phyloP scores from a whole-genome alignment of 352 stramenopile genomes.

The Phytophthora nicotianae region DNA sequence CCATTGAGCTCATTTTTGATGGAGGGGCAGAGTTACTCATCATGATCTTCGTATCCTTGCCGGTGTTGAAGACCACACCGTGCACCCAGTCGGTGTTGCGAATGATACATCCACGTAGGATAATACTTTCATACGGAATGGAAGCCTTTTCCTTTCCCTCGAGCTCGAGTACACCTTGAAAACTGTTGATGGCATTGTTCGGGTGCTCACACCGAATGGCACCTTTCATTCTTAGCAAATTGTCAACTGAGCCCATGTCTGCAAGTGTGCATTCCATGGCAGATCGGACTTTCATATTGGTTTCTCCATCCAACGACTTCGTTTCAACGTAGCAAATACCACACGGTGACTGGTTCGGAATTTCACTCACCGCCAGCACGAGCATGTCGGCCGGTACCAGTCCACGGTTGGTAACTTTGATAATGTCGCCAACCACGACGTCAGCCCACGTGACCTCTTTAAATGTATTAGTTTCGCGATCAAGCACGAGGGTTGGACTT shows the following conservation, averaged over 20 bases:
- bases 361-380: constrained; percentile 78
- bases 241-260: constrained; percentile 48
- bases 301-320: constrained; percentile 92
- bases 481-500: constrained; percentile 63
- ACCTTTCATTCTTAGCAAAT: constrained; percentile 60
- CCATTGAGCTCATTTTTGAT: constrained; percentile 90
- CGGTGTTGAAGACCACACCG: constrained; percentile 94
- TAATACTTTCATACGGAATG: constrained; percentile 84
- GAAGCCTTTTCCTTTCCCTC: constrained; percentile 53
- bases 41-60: constrained; percentile 94
- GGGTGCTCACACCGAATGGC: constrained; percentile 78
- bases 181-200: constrained; percentile 92
- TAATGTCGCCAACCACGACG: constrained; percentile 86
- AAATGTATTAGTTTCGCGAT: constrained; percentile 53
- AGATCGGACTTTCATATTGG: constrained; percentile 92
- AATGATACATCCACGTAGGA: constrained; percentile 92
- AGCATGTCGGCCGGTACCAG: constrained; percentile 87
- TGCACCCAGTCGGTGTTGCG: constrained; percentile 93
- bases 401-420: constrained; percentile 83
- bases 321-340: constrained; percentile 92
- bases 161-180: constrained; percentile 86
- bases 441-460: constrained; percentile 71
- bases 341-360: constrained; percentile 55
- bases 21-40: constrained; percentile 81
- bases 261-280: constrained; percentile 74